Percentiles rank a stretch among this genome's conserved stretches.
Conservation (phyloP, 257 asterid genomes). For the Nemophila menziesii region DNA sequence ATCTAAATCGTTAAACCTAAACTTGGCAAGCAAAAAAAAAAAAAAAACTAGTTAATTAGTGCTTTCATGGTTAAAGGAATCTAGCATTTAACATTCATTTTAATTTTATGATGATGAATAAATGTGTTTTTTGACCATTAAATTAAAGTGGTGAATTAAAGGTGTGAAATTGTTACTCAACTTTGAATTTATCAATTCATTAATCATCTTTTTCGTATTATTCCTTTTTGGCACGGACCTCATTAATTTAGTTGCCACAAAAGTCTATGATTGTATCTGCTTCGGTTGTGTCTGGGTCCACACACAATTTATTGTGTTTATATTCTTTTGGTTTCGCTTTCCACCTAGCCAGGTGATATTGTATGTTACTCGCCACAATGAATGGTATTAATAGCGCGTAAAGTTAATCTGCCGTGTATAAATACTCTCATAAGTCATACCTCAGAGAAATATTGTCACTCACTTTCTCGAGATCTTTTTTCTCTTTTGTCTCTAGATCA, state of each 20-base stretch:
- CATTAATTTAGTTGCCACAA: neutral
- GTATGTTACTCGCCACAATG: neutral
- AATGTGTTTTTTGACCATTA: neutral
- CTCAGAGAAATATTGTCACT: conserved; percentile 7
- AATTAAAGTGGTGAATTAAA: too few species aligned
- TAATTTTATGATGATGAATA: too few species aligned
- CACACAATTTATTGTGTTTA: neutral
- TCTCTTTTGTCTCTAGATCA: conserved; percentile 12
- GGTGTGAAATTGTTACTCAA: neutral
- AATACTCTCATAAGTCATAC: conserved; percentile 1
- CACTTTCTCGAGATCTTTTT: conserved; percentile 11
- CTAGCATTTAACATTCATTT: too few species aligned
- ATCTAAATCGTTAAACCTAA: neutral
- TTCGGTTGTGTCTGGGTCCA: neutral
- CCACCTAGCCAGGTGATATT: neutral
- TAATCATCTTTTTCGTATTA: too few species aligned
- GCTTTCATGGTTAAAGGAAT: too few species aligned
- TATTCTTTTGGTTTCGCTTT: neutral
- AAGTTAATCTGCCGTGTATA: too few species aligned
- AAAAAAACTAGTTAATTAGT: too few species aligned
- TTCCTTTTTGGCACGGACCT: neutral
- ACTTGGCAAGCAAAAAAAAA: too few species aligned
- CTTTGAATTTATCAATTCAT: neutral
- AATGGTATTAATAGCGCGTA: neutral
- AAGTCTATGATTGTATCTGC: neutral